Base-by-base conservation (phyloP, 345 rosid species). In the Eucalyptus dawsonii region DNA sequence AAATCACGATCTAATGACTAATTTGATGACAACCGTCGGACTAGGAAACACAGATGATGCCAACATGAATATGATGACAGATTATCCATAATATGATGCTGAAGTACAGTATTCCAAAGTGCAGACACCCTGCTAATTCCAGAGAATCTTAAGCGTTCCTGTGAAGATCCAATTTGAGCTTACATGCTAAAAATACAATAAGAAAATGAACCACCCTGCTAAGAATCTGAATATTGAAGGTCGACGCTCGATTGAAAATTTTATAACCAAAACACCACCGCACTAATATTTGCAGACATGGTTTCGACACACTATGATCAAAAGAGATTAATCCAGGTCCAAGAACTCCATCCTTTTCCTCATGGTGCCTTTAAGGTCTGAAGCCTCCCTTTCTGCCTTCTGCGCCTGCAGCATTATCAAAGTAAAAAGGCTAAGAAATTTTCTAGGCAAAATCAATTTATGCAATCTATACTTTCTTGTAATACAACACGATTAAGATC, bases 331-430 rank as follows among this genome's bases (percentile, higher is more conserved):
- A 86, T 98, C 99, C 89, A 98, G 90, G 92, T 97, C 99, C 88
- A 97, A 97, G 90, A 98, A 98, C 95, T 98, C 99, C 99, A 98
- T 98, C 92, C 98, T 94, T 92, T 95, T 97, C 95, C 99, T 94
- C 98, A 98, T 96, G 37, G 98, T 93, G 87, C 99, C 99, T 92
- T 95, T 95, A 40, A 98, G 96, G 91, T 96, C 98, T 40, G 96
- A 91, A 13, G 98, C 98, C 56, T 97, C 98, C 93, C 97, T 96
- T 93, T 97, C 99, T 25, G 95, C 98, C 90, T 97, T 98, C 90
- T 98, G 99, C 5, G 99, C 99, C 99, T 97, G 93, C 86, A 91
- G 85, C 56, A 4, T 16, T 13, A 90, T 37, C 25, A 88, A 58
- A 45, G 31, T 69, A 7, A 21, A 76, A 76, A 22, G 24, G 85